Base-by-base conservation (phyloP, 805 yeast genomes). In the Candida tibetensis region DNA sequence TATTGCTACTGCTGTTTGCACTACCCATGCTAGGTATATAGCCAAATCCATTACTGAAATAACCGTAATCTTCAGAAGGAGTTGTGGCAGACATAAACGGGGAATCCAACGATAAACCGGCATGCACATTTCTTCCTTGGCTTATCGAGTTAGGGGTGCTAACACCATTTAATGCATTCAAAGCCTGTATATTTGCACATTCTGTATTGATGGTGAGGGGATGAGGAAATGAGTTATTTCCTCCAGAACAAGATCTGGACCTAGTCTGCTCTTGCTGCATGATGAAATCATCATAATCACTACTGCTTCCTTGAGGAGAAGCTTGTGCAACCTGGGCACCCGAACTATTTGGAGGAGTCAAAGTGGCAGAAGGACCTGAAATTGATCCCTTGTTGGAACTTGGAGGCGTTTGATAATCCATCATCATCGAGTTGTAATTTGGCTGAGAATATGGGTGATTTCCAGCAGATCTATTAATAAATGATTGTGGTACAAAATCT, bases 321-420 rank as follows among this genome's bases (percentile, higher is more conserved):
- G 32, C 26, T n/a, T 44, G 44, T 3, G 38, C 21, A 21, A 32
- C 16, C 12, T 38, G 40, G 8, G 39, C 32, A 17, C 28, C 26
- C 5, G 37, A 25, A 30, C 41, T 35, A 26, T 26, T 30, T 3
- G 46, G 52, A 4, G 50, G 49, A 3, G 46, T 40, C 28, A 25
- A 43, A 21, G 30, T 39, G 10, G 25, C 7, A 17, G 31, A 39
- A 15, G 29, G 19, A 9, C 36, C 31, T 2, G 52, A 57, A 28
- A 60, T 40, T 4, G 67, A 62, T 22, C 61, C 54, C 43, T 66
- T 67, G 34, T 52, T 49, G 12, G 67, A 59, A 15, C 50, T 46
- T 13, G 69, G 69, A 3, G 71, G 71, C 1, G 72, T 66, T 37
- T 64, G 69, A 40, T 62, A 65, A 37, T 66, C 71, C 58, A 61